Conservation (phyloP, 345 rosid species). For the Noccaea bulbosa region DNA sequence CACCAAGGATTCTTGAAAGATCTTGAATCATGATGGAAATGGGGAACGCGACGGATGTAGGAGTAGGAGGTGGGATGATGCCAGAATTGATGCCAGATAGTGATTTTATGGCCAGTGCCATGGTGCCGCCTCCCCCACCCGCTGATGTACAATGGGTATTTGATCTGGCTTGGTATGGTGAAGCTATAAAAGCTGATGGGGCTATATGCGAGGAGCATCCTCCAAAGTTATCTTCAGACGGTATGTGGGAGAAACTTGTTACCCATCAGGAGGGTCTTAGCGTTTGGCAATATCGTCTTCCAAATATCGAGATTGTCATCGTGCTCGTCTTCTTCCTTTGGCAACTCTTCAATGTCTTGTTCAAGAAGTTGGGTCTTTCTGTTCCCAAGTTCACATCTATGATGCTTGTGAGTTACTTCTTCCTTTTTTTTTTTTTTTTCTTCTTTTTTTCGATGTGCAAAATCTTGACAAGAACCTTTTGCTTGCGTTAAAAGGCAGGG, state of each 20-base stretch:
- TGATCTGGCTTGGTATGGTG: conserved; percentile 27
- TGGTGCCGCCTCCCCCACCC: no score
- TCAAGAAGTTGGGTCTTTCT: conserved; percentile 30
- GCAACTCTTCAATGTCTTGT: conserved; percentile 37
- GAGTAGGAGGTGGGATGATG: no score
- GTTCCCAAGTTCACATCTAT: conserved; percentile 44
- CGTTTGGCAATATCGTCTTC: conserved; percentile 39
- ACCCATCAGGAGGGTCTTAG: background rate
- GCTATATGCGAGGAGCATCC: conserved; percentile 39
- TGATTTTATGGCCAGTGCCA: no score
- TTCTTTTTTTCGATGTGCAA: background rate
- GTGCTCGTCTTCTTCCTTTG: conserved; percentile 32
- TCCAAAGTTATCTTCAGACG: conserved; percentile 37
- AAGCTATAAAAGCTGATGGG: background rate
- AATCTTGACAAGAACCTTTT: background rate
- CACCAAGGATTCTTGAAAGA: background rate
- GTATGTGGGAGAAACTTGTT: conserved; percentile 37
- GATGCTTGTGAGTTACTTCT: conserved; percentile 41
- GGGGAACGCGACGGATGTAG: background rate
- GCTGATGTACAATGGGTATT: background rate
- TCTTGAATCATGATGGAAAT: background rate
- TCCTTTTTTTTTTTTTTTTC: background rate
- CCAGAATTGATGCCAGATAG: no score
- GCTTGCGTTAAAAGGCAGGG: conserved; percentile 35
- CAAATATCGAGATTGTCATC: conserved; percentile 34